Base-by-base conservation (phyloP, 352 stramenopile species). In the Globisporangium acanthophoron region DNA sequence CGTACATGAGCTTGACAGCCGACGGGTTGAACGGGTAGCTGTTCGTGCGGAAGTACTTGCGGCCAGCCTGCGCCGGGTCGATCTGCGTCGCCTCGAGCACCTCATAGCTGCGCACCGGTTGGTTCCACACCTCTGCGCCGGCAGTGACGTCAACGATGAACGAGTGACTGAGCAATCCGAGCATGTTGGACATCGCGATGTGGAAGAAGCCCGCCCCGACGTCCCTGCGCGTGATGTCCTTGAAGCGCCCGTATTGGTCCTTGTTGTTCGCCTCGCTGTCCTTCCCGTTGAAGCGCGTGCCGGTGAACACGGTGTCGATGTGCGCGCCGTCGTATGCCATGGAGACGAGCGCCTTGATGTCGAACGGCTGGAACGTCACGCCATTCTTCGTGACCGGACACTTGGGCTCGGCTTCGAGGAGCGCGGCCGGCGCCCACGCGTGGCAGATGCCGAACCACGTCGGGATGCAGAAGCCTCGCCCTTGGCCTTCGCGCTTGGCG, bases 341-440 rank as follows among this genome's bases (percentile, higher is more conserved):
- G 24, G 74, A 80, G 44, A 87, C 53, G 18, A 87, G 47, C 31
- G 70, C 76, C 56, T 87, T 87, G 44, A 87, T 84, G 50, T 66
- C 60, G 18, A 61, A 52, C 11, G 43, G 39, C 45, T 66, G 35
- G 21, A 66, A 66, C 8, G 11, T 64, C 0, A 35, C 39, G 1
- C 16, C 29, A 7, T 31, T 43, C 45, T 56, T 59, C 29, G 56
- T 65, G 24, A 67, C 57, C 2, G 48, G 35, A 50, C 76, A 86
- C 6, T 58, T 47, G 0, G 76, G 76, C 15, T 85, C 76, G 0
- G 68, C 52, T 44, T 85, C 76, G 3, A 85, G 58, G 35, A 83
- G 50, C 54, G 54, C 29, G 5, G 60, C 60, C 0, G 53, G 54
- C 0, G 60, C 54, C 60, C 54, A 66, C 41, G 60, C 60, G 47